Conservation (phyloP, 73 alveolate species). For the Stentor roeselii region DNA sequence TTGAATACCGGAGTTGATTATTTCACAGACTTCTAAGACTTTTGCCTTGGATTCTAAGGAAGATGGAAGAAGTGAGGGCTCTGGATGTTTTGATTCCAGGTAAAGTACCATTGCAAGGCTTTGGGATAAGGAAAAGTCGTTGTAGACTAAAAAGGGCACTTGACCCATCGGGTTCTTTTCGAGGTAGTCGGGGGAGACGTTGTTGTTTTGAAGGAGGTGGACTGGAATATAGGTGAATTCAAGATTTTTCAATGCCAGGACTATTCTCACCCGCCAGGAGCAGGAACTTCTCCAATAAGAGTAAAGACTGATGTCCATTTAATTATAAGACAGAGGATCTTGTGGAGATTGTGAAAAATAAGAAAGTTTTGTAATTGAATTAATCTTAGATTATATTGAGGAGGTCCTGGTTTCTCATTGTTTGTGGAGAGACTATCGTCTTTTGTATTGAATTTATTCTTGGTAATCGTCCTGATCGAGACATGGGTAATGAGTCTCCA, state of each 20-base stretch:
- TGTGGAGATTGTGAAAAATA: no score
- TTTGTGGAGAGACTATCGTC: no score
- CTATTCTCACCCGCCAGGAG: conserved; percentile 65
- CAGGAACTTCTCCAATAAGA: conserved; percentile 57
- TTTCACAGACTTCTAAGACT: conserved; percentile 51
- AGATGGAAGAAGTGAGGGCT: conserved; percentile 47
- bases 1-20: conserved; percentile 59
- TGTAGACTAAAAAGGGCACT: conserved; percentile 43
- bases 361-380: no score
- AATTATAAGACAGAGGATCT: no score
- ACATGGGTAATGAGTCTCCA: no score
- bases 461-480: no score
- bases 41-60: conserved; percentile 37
- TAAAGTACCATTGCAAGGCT: conserved; percentile 55
- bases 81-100: conserved; percentile 57
- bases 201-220: conserved; percentile 47
- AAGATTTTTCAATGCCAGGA: conserved; percentile 50
- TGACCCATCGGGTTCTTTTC: conserved; percentile 46
- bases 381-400: no score
- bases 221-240: conserved; percentile 45
- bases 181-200: conserved; percentile 38
- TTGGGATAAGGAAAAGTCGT: conserved; percentile 43
- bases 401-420: no score
- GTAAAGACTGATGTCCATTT: conserved; percentile 42
- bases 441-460: no score